Evolutionary conservation across 495 filamentous ascomycete genomes (phyloP).

Genomic region (Penicillium robsamsonii): DNA sequence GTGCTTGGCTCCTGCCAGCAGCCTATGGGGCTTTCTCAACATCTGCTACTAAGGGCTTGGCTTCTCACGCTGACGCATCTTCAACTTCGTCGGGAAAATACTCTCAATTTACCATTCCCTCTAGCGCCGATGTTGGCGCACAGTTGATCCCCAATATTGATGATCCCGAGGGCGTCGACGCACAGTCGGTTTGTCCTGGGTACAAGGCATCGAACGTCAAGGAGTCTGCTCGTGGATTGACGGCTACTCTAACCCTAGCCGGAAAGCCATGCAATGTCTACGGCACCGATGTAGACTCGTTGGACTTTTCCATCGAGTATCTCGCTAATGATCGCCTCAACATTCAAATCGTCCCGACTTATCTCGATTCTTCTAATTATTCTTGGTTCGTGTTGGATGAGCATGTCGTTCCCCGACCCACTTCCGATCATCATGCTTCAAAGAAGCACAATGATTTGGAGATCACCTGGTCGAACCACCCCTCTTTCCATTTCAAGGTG

Average conservation of each 20-base stretch:
- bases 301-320: conserved; percentile 56
- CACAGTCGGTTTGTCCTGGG: conserved; percentile 66
- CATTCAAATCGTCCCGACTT: conserved; percentile 57
- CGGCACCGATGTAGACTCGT: conserved; percentile 58
- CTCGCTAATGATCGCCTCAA: conserved; percentile 54
- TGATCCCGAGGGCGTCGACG: conserved; percentile 68
- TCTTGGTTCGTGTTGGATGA: conserved; percentile 69
- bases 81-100: conserved; percentile 7
- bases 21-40: conserved; percentile 28
- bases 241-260: conserved; percentile 52
- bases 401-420: conserved; percentile 58
- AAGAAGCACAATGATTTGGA: conserved; percentile 48
- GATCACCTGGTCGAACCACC: conserved; percentile 59
- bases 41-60: conserved; percentile 9
- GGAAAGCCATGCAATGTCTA: conserved; percentile 61
- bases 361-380: conserved; percentile 60
- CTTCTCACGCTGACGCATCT: conserved; percentile 4
- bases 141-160: conserved; percentile 65
- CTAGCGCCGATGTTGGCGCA: conserved; percentile 54
- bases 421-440: conserved; percentile 38
- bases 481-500: conserved; percentile 59
- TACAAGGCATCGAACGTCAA: conserved; percentile 56
- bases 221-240: conserved; percentile 46
- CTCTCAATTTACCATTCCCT: conserved; percentile 56
- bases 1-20: conserved; percentile 30